Evolutionary conservation across 1,284 basidiomycete genomes (phyloP).

Genomic region (Naganishia albida): DNA sequence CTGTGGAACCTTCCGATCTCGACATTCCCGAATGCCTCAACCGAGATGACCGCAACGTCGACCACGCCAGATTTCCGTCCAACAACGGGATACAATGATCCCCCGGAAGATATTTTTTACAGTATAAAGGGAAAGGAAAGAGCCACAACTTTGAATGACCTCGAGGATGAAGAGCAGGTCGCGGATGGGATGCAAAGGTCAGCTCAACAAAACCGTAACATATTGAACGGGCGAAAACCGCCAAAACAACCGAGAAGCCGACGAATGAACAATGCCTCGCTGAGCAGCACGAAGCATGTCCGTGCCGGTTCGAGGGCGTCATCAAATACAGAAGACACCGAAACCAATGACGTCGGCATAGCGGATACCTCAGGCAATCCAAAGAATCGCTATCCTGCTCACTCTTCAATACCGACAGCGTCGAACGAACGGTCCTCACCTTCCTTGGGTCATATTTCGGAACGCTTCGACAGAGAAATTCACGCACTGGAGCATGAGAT

Average conservation of each 20-base stretch:
- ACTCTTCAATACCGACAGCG: conserved; percentile 13
- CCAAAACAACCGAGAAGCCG: conserved; percentile 27
- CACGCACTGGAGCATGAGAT: conserved; percentile 17
- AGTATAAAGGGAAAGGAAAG: not conserved
- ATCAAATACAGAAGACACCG: not conserved
- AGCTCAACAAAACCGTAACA: not conserved
- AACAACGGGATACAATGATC: conserved; percentile 14
- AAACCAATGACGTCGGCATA: too few species aligned
- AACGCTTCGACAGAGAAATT: not conserved
- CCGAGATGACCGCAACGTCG: conserved; percentile 4
- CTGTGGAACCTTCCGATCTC: too few species aligned
- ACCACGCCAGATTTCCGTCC: not conserved
- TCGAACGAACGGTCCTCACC: not conserved
- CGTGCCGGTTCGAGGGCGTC: not conserved
- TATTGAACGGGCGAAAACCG: not conserved
- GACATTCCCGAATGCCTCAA: not conserved
- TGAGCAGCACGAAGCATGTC: conserved; percentile 1
- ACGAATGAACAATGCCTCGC: conserved; percentile 7
- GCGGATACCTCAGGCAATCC: not conserved
- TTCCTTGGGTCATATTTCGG: not conserved
- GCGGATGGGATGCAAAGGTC: not conserved
- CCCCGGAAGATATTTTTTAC: conserved; percentile 10
- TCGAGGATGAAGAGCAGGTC: not conserved
- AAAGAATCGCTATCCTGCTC: conserved; percentile 10
- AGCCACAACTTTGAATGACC: not conserved